phyloP scores from a whole-genome alignment of 345 rosid genomes.

The Eutrema heterophyllum region DNA sequence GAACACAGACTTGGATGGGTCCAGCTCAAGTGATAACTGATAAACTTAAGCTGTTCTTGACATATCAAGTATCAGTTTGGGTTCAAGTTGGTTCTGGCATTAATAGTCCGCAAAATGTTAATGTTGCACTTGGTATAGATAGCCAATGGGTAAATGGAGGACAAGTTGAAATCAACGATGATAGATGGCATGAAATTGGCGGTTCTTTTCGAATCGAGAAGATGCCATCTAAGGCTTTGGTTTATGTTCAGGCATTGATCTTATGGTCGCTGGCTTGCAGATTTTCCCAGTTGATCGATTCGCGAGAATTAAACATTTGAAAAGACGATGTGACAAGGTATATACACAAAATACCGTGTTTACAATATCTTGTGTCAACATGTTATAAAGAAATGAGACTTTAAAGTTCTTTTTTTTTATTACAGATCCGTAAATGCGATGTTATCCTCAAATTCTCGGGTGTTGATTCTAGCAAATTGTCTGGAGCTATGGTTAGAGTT shows the following conservation, averaged over 20 bases:
- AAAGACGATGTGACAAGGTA: no score
- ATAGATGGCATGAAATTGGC: constrained; percentile 76
- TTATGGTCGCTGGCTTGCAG: constrained; percentile 82
- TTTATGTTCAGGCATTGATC: constrained; percentile 70
- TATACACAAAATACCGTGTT: no score
- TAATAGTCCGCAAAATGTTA: constrained; percentile 65
- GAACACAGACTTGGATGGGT: constrained; percentile 93
- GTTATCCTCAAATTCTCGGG: no score
- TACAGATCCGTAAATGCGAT: no score
- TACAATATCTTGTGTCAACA: no score
- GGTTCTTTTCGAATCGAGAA: constrained; percentile 86
- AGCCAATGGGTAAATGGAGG: constrained; percentile 93
- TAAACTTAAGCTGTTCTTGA: constrained; percentile 60
- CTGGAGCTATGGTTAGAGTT: no score
- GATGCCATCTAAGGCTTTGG: constrained; percentile 65
- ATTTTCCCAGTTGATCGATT: constrained; percentile 82
- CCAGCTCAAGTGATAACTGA: constrained; percentile 88
- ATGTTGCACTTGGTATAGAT: constrained; percentile 77
- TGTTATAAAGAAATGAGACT: no score
- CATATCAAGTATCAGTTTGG: constrained; percentile 97
- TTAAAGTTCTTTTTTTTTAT: no score
- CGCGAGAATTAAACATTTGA: no score
- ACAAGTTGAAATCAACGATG: constrained; percentile 59
- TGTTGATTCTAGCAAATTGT: no score
- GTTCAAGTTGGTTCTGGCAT: constrained; percentile 56